Percentiles rank a stretch among this genome's conserved stretches.
Conservation (phyloP, 1,284 basidiomycete genomes). For the Coriolopsis trogii region DNA sequence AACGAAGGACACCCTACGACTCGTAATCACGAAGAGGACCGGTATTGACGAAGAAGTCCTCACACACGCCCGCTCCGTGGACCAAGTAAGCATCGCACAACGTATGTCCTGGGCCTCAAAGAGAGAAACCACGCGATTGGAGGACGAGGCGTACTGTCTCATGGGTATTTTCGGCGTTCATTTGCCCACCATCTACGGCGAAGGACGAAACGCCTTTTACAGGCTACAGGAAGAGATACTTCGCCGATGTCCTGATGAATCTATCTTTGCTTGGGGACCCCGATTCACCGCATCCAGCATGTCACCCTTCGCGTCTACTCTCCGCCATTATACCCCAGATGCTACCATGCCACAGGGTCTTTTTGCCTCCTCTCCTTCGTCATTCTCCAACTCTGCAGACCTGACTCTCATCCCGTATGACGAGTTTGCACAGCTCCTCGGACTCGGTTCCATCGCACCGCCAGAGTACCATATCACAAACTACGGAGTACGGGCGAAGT, state of each 20-base stretch:
- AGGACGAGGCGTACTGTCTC: slow-evolving; percentile 10
- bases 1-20: not conserved
- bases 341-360: not conserved
- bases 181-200: slow-evolving; percentile 1
- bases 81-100: not conserved
- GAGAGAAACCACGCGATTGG: slow-evolving; percentile 1
- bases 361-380: not conserved
- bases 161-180: slow-evolving; percentile 7
- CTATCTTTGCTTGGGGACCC: slow-evolving; percentile 3
- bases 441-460: not conserved
- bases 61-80: not conserved
- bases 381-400: not conserved
- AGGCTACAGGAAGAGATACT: slow-evolving; percentile 5
- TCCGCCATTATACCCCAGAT: not conserved
- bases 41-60: not conserved
- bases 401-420: not conserved
- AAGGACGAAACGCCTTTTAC: not conserved
- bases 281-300: not conserved
- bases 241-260: not conserved
- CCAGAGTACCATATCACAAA: not conserved
- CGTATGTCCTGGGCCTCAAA: slow-evolving; percentile 12
- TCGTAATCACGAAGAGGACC: not conserved
- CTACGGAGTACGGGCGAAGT: not conserved
- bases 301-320: not conserved
- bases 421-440: not conserved